Base-by-base conservation (phyloP, 768 basidiomycete genomes). In the Kwoniella sp. region DNA sequence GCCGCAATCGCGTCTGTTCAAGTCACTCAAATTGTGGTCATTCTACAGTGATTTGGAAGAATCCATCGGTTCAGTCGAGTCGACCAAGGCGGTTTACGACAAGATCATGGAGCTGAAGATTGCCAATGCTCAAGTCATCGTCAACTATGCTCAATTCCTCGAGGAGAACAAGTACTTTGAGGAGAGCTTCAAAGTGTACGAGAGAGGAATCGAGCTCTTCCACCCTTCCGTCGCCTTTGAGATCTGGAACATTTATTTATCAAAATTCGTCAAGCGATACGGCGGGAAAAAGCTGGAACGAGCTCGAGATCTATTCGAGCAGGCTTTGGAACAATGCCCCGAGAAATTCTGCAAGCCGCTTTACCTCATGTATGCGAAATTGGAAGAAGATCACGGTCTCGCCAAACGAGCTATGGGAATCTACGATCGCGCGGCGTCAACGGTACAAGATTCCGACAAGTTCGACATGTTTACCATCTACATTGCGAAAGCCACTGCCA, bases 391-490 rank as follows among this genome's bases (percentile, higher is more conserved):
- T 59, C 84, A 88, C 68, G 96, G 96, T 8, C 84, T 99, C 24
- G 92, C 94, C 8, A 98, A 95, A 80, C 88, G 96, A 0, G 90
- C 94, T 0, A 98, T 98, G 93, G 84, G 87, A 1, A 92, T 98
- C 53, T 92, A 93, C 73, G 94, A 98, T 71, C 88, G 96, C 30
- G 96, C 95, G 2, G 88, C 91, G 2, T 84, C 87, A 70, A 89
- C 86, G 10, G 92, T 98, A 10, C 86, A 86, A 40, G 89, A 92
- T 64, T 87, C 89, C 63, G 95, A 98, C 80, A 94, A 92, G 78
- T 94, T 97, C 74, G 93, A 96, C 92, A 92, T 98, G 89, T 99
- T 88, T 79, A 89, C 91, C 0, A 86, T 98, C 66, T 98, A 98
- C 81, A 96, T 98, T 67, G 92, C 96, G 24, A 98, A 98, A 79